Evolutionary conservation across 2,329 filamentous ascomycete genomes (phyloP), one percentile per base, ranked within the genome.

Genomic region (Tolypocladium endophyticum): DNA sequence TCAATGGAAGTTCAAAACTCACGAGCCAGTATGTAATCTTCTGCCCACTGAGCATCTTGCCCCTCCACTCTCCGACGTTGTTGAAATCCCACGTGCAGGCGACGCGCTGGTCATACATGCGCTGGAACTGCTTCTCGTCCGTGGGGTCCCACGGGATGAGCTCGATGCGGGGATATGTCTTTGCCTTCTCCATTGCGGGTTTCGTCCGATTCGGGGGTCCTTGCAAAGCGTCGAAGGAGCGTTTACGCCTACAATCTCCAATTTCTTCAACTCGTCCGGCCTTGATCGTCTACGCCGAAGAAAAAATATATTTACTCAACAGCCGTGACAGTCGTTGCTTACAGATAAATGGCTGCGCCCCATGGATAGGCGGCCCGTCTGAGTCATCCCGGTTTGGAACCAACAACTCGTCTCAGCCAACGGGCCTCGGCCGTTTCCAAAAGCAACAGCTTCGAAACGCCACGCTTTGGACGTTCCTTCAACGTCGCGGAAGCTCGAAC

Each of bases 101-200:
- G 16, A 78, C 64, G 18, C 78, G 73, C 64, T 80, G 78, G 35
- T 74, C 69, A 45, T 71, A 67, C 65, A 80, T 66, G 43, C 78
- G 69, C 59, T 73, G 61, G 39, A 70, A 66, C 58, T 80, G 78
- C n/a, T 67, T 66, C 11, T 69, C 68, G 53, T 71, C 75, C 20
- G 63, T 64, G 12, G 74, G 67, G 60, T 81, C 77, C 74, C 75
- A 81, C 11, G 77, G 77, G 25, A 80, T 67, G 45, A 80, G 69
- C 59, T 68, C 55, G 18, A 77, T 63, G 55, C 68, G 68, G 35
- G 50, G 39, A 45, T 58, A 33, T 28, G 56, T 45, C 30, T 45
- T 39, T n/a, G 16, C 52, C 28, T 18, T n/a, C 8, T n/a, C 30
- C 20, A 23, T 35, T 33, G 30, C 50, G 28, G 28, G 8, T 23